These are phyloP conservation scores for Tetragonia tetragonoides DNA, from an alignment of 148 eudicot species.

Conservation along the genomic window DNA sequence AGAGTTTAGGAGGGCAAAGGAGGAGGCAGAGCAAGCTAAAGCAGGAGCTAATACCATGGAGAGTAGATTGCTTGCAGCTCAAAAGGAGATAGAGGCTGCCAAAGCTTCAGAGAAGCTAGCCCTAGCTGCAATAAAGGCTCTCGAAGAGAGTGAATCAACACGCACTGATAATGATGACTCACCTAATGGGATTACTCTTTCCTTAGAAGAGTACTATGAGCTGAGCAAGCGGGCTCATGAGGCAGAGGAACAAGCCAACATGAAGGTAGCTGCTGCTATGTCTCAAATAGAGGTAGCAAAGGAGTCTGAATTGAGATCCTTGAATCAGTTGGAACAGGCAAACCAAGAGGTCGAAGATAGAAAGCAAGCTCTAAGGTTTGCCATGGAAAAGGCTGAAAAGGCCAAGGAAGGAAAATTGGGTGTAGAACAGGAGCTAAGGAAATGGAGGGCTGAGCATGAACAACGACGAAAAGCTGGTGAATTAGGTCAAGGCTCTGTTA, in stretches of 20 bases:
- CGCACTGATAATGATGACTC: conserved; percentile 32
- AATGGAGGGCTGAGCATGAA: conserved; percentile 83
- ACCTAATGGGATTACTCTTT: conserved; percentile 54
- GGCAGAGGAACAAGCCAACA: conserved; percentile 78
- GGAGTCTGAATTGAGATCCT: conserved; percentile 53
- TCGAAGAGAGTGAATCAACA: conserved; percentile 67
- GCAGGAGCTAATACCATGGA: conserved; percentile 68
- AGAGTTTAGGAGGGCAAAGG: conserved; percentile 59
- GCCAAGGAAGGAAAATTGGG: conserved; percentile 84
- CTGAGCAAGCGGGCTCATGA: conserved; percentile 84
- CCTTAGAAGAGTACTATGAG: conserved; percentile 83
- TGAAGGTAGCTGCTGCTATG: conserved; percentile 61
- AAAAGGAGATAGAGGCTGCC: conserved; percentile 91
- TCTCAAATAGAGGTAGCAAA: conserved; percentile 69
- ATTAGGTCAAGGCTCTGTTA: conserved; percentile 27
- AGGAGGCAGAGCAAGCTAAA: conserved; percentile 79
- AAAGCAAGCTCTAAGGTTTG: conserved; percentile 61
- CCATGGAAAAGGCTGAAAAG: conserved; percentile 64
- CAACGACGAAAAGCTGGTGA: conserved; percentile 67
- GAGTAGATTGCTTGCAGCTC: conserved; percentile 70
- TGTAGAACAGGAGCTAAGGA: conserved; percentile 81
- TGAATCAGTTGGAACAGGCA: conserved; percentile 63
- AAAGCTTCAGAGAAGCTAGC: conserved; percentile 84
- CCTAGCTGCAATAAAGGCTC: conserved; percentile 68
- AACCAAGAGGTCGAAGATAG: conserved; percentile 43